Base-by-base conservation (phyloP, 1,139 yeast species). In the Diutina pseudorugosa region DNA sequence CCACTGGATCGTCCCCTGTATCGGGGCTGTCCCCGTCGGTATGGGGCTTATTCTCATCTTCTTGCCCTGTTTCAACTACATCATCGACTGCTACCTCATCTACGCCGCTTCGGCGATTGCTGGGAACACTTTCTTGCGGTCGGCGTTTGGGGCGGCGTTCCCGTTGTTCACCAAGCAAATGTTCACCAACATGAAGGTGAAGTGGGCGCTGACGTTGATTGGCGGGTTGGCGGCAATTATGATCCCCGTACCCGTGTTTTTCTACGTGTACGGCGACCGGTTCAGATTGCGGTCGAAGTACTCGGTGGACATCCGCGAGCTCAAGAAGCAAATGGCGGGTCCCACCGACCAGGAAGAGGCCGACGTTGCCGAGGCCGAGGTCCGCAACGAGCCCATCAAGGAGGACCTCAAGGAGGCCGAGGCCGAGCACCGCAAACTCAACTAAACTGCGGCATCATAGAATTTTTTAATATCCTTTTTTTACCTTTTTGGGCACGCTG, bases 41-140 rank as follows among this genome's bases (percentile, higher is more conserved):
- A 77, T 75, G 59, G 95, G 95, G 27, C 70, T 88, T 58, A 71
- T 88, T 61, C 73, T 85, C 52, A 83, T 89, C 57, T 88, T 89
- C 75, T 73, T 85, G 59, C 84, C 95, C 14, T 79, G 89, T 55
- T 70, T 89, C 61, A 86, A 83, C 64, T 89, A 89, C 65, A 77
- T 89, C 60, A 83, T 89, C 61, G 96, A 90, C 65, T 73, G 86
- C 43, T 90, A 89, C 63, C 72, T 87, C 57, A 65, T 82, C 55
- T 82, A 83, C 62, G 95, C 96, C 4, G 96, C 96, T 4, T 85
- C 95, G 25, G 96, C 96, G 1, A 73, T 90, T 59, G 96, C 97
- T 4, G 96, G 85, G 14, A 88, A 88, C 64, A 82, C 96, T 0
- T 82, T 90, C 61, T 65, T 84, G 57, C 78, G 90, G 73, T 80